Conservation (phyloP, 345 rosid species). For the Euclidium syriacum region DNA sequence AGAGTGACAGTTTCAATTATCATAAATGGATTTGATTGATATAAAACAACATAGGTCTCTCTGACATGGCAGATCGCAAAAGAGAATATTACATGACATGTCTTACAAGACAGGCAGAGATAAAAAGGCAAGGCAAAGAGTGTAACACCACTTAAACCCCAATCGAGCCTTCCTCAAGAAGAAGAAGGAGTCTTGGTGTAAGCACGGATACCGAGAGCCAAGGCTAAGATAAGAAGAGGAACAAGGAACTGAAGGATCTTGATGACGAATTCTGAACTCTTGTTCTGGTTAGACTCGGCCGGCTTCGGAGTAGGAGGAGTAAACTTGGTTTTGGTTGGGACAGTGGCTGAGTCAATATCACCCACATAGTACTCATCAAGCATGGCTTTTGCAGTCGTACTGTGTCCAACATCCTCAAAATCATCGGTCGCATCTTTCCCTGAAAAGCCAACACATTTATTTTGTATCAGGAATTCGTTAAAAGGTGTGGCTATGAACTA, state of each 20-base stretch:
- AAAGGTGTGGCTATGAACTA: not conserved
- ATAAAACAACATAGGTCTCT: constrained; percentile 24
- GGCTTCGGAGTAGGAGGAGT: constrained; percentile 55
- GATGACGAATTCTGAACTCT: constrained; percentile 60
- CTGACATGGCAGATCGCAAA: not conserved
- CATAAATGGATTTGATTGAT: constrained; percentile 47
- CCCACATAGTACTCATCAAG: constrained; percentile 79
- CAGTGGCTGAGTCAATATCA: constrained; percentile 56
- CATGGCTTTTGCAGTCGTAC: constrained; percentile 75
- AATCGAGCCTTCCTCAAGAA: constrained; percentile 27
- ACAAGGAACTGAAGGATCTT: constrained; percentile 87
- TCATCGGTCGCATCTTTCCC: constrained; percentile 96
- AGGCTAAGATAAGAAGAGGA: constrained; percentile 83
- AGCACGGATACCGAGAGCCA: constrained; percentile 79
- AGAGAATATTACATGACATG: constrained; percentile 10
- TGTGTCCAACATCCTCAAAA: constrained; percentile 94
- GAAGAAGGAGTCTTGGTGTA: constrained; percentile 54
- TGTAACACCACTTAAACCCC: not conserved
- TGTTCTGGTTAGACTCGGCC: constrained; percentile 70
- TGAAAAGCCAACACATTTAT: constrained; percentile 15
- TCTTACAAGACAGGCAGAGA: constrained; percentile 21
- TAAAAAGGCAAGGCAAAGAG: constrained; percentile 5
- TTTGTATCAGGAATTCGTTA: not conserved
- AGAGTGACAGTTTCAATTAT: constrained; percentile 7
- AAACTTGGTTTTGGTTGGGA: constrained; percentile 50